Evolutionary conservation across 345 rosid species (phyloP), one percentile per base, ranked within the genome.

Genomic region (Brassica carinata): DNA sequence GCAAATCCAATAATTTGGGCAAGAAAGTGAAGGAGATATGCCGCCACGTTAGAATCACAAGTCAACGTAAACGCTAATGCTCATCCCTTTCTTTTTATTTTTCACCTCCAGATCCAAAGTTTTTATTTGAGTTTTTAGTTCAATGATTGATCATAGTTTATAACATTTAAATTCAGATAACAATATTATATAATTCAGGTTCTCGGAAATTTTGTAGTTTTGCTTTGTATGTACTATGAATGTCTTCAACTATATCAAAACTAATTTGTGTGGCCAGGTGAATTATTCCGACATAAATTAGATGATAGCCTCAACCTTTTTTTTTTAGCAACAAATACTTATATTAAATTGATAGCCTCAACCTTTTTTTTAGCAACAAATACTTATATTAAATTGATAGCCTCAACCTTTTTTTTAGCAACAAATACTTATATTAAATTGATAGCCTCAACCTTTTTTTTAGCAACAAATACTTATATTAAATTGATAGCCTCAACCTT

Each of bases 11-110:
- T 38, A 17, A 7, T 7, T 8, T 66, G 6, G 72, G 67, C 68
- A 66, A 66, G 77, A 79, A 38, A 72, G 77, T 72, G 77, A 65
- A 72, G n/a, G 66, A 55, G 77, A 5, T 29, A 67, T 72, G 72
- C 73, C 51, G 51, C 72, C 82, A 78, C 19, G 67, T 55, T 71
- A 4, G 66, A 38, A 53, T 64, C 59, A 57, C 27, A 65, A 72
- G 73, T 79, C 77, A 72, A 40, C 63, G 33, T 36, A 64, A 72
- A 51, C 40, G 55, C 65, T 31, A 69, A 30, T 61, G 53, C 17
- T 40, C 34, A 26, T 6, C 14, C 34, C 10, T 11, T 55, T 45
- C 14, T 23, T 43, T 11, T 9, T 8, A 10, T 5, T 48, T 48
- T 48, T 69, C 45, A 68, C 45, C 6, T 26, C 59, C 67, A 8